Conservation (phyloP, 495 filamentous ascomycete genomes). For the Tuber borchii region DNA sequence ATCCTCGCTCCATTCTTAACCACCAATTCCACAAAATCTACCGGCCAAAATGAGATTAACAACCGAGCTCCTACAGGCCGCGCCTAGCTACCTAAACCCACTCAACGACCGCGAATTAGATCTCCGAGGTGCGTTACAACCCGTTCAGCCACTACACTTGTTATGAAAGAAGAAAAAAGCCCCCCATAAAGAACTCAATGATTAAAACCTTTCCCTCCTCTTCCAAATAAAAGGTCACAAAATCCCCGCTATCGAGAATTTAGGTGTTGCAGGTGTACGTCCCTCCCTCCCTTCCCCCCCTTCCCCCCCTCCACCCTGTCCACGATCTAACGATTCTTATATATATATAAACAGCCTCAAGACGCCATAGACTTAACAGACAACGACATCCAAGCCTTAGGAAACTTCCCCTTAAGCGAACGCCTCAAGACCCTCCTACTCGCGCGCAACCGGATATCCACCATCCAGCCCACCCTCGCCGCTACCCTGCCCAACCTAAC, state of each 20-base stretch:
- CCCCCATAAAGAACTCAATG: conserved; percentile 61
- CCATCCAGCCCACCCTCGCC: conserved; percentile 68
- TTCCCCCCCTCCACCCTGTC: background rate
- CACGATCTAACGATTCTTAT: background rate
- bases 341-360: conserved; percentile 54
- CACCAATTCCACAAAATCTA: background rate
- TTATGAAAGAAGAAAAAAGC: background rate
- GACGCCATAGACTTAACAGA: conserved; percentile 97
- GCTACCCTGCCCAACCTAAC: conserved; percentile 68
- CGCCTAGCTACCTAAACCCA: conserved; percentile 94
- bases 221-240: conserved; percentile 72
- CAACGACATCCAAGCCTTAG: conserved; percentile 83
- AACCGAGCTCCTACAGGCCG: conserved; percentile 81
- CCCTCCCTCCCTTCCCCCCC: conserved; percentile 15
- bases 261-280: conserved; percentile 87
- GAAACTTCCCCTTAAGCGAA: conserved; percentile 90
- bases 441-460: conserved; percentile 76
- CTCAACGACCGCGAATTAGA: conserved; percentile 97
- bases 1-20: background rate
- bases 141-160: conserved; percentile 1
- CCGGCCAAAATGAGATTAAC: conserved; percentile 73
- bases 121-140: conserved; percentile 96
- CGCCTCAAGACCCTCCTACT: conserved; percentile 79
- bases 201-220: conserved; percentile 47
- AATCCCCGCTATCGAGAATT: conserved; percentile 94